Percentiles rank a stretch among this genome's conserved stretches.
Conservation (phyloP, 768 basidiomycete species). For the Pholiota microspora region DNA sequence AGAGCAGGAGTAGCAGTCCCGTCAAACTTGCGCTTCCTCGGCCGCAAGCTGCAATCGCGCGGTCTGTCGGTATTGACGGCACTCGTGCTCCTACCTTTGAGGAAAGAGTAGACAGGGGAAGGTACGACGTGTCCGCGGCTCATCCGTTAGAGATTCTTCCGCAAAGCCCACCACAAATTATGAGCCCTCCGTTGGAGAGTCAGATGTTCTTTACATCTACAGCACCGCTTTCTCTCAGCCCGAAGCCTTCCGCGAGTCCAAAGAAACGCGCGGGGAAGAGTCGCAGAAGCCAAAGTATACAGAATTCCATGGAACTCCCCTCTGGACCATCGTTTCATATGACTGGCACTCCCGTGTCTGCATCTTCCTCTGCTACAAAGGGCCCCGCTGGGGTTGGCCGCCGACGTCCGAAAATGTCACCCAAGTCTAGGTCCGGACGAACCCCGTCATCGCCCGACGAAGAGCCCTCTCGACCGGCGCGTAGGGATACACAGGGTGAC, state of each 20-base stretch:
- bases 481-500: slow-evolving; percentile 9
- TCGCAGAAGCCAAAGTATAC: neutral
- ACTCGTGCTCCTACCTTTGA: neutral
- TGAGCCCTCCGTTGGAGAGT: slow-evolving; percentile 54
- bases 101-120: neutral
- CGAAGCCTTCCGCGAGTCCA: neutral
- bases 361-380: neutral
- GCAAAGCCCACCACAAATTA: slow-evolving; percentile 54
- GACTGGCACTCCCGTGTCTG: no score
- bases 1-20: slow-evolving; percentile 16
- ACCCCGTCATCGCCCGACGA: neutral
- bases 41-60: neutral
- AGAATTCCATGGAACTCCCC: neutral
- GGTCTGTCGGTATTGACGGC: neutral
- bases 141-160: slow-evolving; percentile 36
- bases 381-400: neutral
- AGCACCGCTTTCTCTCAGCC: slow-evolving; percentile 5
- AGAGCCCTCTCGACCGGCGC: neutral
- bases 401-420: neutral
- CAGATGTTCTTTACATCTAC: slow-evolving; percentile 52
- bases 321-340: no score
- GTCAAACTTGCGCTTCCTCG: slow-evolving; percentile 7
- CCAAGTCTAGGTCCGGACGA: no score
- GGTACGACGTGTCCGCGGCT: neutral
- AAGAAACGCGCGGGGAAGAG: neutral